Evolutionary conservation across 2,329 filamentous ascomycete genomes (phyloP).

Genomic region (Berkeleyomyces rouxiae): DNA sequence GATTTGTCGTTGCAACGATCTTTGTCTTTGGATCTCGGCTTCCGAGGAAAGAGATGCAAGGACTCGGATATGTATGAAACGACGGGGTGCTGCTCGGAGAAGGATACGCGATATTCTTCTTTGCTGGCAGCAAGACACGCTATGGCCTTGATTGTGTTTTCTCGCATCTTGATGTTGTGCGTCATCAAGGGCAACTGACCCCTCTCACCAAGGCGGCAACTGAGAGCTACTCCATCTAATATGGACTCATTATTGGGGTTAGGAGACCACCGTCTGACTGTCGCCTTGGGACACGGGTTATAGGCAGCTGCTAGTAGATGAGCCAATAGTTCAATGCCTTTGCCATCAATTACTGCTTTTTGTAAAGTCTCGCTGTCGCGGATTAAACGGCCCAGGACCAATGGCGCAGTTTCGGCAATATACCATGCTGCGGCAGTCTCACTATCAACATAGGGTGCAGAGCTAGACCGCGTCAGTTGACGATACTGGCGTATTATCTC

Average conservation of each 20-base stretch:
- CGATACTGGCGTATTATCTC: slow-evolving; percentile 33
- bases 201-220: slow-evolving; percentile 38
- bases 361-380: slow-evolving; percentile 66
- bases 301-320: slow-evolving; percentile 36
- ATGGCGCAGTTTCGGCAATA: slow-evolving; percentile 54
- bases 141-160: slow-evolving; percentile 60
- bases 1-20: slow-evolving; percentile 23
- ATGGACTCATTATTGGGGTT: slow-evolving; percentile 22
- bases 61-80: slow-evolving; percentile 73
- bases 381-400: slow-evolving; percentile 61
- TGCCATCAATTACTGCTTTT: slow-evolving; percentile 57
- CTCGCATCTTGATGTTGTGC: slow-evolving; percentile 61
- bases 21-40: slow-evolving; percentile 31
- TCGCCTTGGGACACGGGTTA: slow-evolving; percentile 24
- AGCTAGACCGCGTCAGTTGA: background rate
- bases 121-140: slow-evolving; percentile 68
- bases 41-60: slow-evolving; percentile 39
- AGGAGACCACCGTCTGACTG: slow-evolving; percentile 26
- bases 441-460: background rate
- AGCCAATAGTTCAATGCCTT: slow-evolving; percentile 29
- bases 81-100: slow-evolving; percentile 61
- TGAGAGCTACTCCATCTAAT: slow-evolving; percentile 20
- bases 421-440: slow-evolving; percentile 25
- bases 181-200: slow-evolving; percentile 42
- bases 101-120: slow-evolving; percentile 65